These are phyloP conservation scores for Xylaria sp. DNA, from an alignment of 2,329 filamentous ascomycete genomes.

Conservation along the genomic window DNA sequence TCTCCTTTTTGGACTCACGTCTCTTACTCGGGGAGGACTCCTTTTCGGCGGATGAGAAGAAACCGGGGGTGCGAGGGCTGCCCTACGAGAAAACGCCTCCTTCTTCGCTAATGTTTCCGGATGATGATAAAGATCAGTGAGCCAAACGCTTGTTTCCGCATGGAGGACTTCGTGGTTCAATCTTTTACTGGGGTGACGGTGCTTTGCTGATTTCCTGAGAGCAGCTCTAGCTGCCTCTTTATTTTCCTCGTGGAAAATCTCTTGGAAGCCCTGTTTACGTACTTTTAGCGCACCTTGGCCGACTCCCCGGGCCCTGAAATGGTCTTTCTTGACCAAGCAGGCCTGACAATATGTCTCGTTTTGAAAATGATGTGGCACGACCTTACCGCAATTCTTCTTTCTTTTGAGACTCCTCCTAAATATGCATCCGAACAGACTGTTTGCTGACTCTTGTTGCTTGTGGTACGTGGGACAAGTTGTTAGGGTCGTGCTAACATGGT, in stretches of 20 bases:
- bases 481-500: conserved; percentile 29
- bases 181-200: background rate
- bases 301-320: conserved; percentile 19
- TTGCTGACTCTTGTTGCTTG: conserved; percentile 32
- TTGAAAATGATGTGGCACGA: conserved; percentile 30
- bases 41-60: conserved; percentile 12
- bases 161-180: conserved; percentile 15
- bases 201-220: conserved; percentile 8
- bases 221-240: conserved; percentile 16
- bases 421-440: conserved; percentile 29
- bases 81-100: conserved; percentile 23
- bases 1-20: background rate
- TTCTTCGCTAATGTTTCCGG: conserved; percentile 29
- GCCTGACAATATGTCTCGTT: conserved; percentile 28
- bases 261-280: conserved; percentile 19
- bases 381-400: conserved; percentile 33
- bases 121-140: conserved; percentile 31
- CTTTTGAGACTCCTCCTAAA: conserved; percentile 17
- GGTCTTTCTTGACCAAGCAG: conserved; percentile 26
- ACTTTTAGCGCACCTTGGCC: conserved; percentile 34
- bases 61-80: conserved; percentile 27
- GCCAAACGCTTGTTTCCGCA: conserved; percentile 29
- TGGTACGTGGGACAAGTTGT: conserved; percentile 32
- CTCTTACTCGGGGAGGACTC: background rate
- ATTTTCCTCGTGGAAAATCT: conserved; percentile 21